These are phyloP conservation scores for Fermentozyma sake DNA, from an alignment of 1,139 yeast species.

Conservation along the genomic window DNA sequence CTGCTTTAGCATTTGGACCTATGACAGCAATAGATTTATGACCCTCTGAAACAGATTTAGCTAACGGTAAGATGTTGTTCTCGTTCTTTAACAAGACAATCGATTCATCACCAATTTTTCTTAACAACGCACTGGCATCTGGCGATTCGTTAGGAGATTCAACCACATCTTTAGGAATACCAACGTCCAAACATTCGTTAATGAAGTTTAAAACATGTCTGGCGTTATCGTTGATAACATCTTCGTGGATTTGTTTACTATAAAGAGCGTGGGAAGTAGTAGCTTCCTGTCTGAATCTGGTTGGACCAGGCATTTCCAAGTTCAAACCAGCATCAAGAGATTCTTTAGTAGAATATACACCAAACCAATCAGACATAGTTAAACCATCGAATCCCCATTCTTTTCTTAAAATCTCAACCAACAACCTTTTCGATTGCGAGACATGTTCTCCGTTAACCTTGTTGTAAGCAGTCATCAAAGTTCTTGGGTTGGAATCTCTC, in stretches of 20 bases:
- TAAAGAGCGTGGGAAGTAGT: constrained; percentile 11
- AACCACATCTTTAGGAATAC: constrained; percentile 35
- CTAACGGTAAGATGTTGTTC: constrained; percentile 35
- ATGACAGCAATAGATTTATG: constrained; percentile 41
- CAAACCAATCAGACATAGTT: constrained; percentile 19
- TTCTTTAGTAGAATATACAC: constrained; percentile 13
- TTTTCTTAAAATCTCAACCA: constrained; percentile 13
- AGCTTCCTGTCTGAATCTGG: constrained; percentile 12
- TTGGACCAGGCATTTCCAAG: constrained; percentile 19
- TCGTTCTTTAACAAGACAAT: constrained; percentile 53
- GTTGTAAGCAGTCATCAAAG: constrained; percentile 18
- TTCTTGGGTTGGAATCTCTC: constrained; percentile 12
- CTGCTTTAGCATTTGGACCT: constrained; percentile 47
- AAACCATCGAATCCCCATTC: constrained; percentile 17
- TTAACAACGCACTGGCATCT: constrained; percentile 38
- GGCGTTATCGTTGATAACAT: constrained; percentile 41
- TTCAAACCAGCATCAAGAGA: constrained; percentile 16
- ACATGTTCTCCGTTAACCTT: constrained; percentile 15
- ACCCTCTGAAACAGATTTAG: constrained; percentile 17
- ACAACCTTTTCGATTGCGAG: constrained; percentile 11
- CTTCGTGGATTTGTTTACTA: constrained; percentile 15
- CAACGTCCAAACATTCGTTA: constrained; percentile 37
- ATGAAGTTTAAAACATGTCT: constrained; percentile 43
- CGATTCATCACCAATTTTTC: constrained; percentile 48
- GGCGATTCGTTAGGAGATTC: constrained; percentile 42